These are phyloP conservation scores for Colletotrichum tofieldiae DNA, from an alignment of 2,329 filamentous ascomycete species.

Conservation along the genomic window DNA sequence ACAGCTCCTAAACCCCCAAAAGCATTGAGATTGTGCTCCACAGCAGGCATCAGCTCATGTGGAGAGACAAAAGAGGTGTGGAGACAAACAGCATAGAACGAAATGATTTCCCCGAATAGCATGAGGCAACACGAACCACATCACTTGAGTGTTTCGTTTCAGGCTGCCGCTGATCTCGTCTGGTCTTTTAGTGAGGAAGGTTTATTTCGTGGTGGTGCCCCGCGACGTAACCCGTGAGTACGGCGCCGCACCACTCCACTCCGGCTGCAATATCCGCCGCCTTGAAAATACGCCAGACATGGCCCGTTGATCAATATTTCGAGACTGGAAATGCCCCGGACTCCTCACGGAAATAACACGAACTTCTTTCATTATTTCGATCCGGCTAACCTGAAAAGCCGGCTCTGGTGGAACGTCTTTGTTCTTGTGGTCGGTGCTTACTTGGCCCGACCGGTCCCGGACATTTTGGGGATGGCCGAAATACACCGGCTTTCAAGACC, in stretches of 20 bases:
- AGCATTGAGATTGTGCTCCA: background rate
- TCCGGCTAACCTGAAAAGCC: too few relatives aligned
- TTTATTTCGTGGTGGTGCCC: background rate
- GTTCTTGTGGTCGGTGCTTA: background rate
- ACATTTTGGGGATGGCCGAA: slow-evolving; percentile 42
- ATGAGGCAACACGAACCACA: background rate
- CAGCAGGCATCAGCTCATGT: background rate
- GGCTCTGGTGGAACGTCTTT: background rate
- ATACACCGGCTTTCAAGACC: slow-evolving; percentile 16
- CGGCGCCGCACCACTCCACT: background rate
- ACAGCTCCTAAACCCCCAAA: background rate
- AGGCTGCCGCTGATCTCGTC: background rate
- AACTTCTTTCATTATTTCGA: too few relatives aligned
- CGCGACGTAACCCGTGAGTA: too few relatives aligned
- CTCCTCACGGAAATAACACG: too few relatives aligned
- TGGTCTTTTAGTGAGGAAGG: background rate
- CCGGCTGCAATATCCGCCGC: background rate
- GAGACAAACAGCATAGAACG: background rate
- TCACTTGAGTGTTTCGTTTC: background rate
- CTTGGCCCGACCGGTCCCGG: slow-evolving; percentile 29
- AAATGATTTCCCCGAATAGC: background rate
- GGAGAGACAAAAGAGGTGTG: background rate
- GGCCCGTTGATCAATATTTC: background rate
- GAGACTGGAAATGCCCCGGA: too few relatives aligned
- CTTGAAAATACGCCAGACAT: too few relatives aligned